Evolutionary conservation across 176 grass and related monocot genomes (phyloP), one percentile per base, ranked within the genome.

Genomic region (Puccinellia tenuiflora): DNA sequence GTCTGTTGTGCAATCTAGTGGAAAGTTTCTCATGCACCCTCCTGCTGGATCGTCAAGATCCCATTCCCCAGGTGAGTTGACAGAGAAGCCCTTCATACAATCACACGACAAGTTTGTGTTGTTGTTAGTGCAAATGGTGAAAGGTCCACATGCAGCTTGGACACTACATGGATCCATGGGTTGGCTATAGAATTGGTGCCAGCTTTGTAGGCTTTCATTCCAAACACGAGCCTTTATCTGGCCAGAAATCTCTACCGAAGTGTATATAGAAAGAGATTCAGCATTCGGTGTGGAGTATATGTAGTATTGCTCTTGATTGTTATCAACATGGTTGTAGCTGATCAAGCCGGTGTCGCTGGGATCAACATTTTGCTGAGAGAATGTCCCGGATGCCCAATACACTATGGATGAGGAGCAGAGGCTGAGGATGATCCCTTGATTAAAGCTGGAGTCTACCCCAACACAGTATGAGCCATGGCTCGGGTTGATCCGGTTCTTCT

Each of bases 91-190:
- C 5, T 75, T 47, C 45, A 30, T 30, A 28, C 71, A 75, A 4
- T 31, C 26, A 50, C 46, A 79, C 4, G 31, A 33, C 2, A 11
- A 8, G 28, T 45, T 20, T 45, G 37, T 2, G n/a, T 38, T n/a
- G 15, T 5, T 5, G 17, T 40, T 25, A 7, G 53, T 56, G 15
- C 64, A 91, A 31, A 47, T 47, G 21, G 71, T 74, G 42, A 75
- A 91, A 79, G 90, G 53, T 21, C 90, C 86, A 18, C 86, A 88
- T 22, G 78, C 42, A 30, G 61, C 72, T 14, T 52, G 82, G 21
- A 88, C 86, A 47, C 73, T 71, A 7, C 90, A 92, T 56, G 29
- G 34, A n/a, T 25, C 30, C 71, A 29, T 81, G 0, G 90, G 86
- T 18, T 83, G 85, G 62, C 42, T 26, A 57, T 40, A 87, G 37